Evolutionary conservation across 306 rosid genomes (phyloP), one percentile per base, ranked within the genome.

Genomic region (Pyrus bretschneideri): DNA sequence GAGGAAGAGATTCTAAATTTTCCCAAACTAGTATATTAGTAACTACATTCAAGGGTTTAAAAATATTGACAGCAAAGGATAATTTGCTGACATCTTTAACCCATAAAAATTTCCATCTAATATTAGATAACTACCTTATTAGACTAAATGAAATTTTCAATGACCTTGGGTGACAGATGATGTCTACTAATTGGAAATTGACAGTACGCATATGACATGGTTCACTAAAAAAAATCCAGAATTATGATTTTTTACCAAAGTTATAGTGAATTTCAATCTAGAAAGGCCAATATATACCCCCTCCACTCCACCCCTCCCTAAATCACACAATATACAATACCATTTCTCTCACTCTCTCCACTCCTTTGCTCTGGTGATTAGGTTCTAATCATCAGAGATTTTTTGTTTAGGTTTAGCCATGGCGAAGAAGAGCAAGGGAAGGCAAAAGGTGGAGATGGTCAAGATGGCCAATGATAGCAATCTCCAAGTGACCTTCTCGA

Each of bases 401-500:
- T 9, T 68, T 63, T 78, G 52, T 9, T 44, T 10, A 15, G 18
- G 19, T 60, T 31, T 6, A 75, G 60, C 58, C 49, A 82, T 64
- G 81, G 73, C 25, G 76, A 85, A 81, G 85, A 74, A 69, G 33
- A 83, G 61, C 49, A 82, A 75, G 85, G 92, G 95, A 8, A 83
- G 94, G 7, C 80, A 86, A n/a, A 89, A 84, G 78, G 86, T 90
- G 31, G 84, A 84, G 76, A 88, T 90, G 82, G 83, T 72, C 76
- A 78, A 81, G 71, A 81, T 84, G 83, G 81, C 76, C 66, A 81
- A 82, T 49, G 95, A 90, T 54, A 68, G 87, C 64, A 83, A 80
- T 65, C 86, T 84, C 18, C 89, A 87, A 35, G 92, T 90, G 17
- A 86, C 95, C 0, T 90, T 90, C 83, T 90, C 95, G 0, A 90